phyloP scores from a whole-genome alignment of 2,329 filamentous ascomycete species.

The Calonectria crousiana region DNA sequence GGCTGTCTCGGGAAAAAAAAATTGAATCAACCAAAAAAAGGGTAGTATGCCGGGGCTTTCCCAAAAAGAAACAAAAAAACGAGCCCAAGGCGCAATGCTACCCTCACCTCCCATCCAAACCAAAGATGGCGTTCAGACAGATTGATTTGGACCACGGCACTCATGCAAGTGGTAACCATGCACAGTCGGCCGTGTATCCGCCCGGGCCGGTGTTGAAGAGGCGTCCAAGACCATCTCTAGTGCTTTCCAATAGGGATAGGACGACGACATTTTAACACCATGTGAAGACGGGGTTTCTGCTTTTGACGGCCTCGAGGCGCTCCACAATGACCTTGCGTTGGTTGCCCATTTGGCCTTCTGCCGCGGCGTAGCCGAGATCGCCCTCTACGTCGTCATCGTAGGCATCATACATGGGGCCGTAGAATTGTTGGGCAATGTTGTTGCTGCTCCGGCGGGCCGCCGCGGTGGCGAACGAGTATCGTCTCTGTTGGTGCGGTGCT shows the following conservation, averaged over 20 bases:
- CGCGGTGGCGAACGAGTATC: constrained; percentile 66
- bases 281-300: constrained; percentile 93
- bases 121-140: background rate
- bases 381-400: constrained; percentile 85
- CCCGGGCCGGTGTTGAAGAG: background rate
- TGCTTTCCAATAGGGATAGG: constrained; percentile 1
- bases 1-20: constrained; percentile 16
- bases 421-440: constrained; percentile 66
- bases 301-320: constrained; percentile 94
- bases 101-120: constrained; percentile 21
- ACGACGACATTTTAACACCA: constrained; percentile 79
- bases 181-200: background rate
- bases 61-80: constrained; percentile 12
- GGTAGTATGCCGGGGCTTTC: background rate
- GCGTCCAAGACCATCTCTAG: constrained; percentile 16
- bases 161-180: background rate
- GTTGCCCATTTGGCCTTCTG: constrained; percentile 92
- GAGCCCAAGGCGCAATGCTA: constrained; percentile 17
- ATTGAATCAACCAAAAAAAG: background rate
- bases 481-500: constrained; percentile 58
- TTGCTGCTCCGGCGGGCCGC: constrained; percentile 61
- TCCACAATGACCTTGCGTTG: constrained; percentile 97
- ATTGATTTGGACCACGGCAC: background rate
- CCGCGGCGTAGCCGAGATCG: constrained; percentile 93
- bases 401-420: constrained; percentile 67